Conservation (phyloP, 352 stramenopile species). For the Globisporangium nunn region DNA sequence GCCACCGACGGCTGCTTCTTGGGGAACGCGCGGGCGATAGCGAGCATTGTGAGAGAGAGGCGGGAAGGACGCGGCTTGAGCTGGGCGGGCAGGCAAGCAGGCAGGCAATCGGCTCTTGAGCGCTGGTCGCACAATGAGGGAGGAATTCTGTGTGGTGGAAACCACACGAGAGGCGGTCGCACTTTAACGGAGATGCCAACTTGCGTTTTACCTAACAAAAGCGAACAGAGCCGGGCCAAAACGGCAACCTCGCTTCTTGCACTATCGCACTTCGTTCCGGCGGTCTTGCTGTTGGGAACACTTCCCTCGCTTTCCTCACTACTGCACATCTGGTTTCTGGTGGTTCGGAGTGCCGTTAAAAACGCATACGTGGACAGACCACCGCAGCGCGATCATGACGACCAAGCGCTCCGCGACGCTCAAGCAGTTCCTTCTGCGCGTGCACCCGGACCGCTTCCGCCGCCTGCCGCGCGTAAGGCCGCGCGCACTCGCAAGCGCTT, state of each 20-base stretch:
- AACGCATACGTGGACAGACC: not conserved
- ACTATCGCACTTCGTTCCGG: not conserved
- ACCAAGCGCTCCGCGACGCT: slow-evolving; percentile 42
- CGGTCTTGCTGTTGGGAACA: not conserved
- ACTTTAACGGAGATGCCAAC: not conserved
- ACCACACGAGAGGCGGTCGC: not conserved
- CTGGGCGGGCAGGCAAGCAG: not conserved
- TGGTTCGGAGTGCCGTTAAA: not conserved
- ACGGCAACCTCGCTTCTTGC: not conserved
- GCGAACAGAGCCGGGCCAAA: not conserved
- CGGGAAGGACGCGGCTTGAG: not conserved
- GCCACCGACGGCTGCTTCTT: slow-evolving; percentile 29
- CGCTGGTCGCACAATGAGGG: slow-evolving; percentile 9
- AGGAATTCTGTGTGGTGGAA: slow-evolving; percentile 1
- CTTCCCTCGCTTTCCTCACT: not conserved
- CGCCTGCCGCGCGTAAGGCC: slow-evolving; percentile 27
- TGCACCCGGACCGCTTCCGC: slow-evolving; percentile 65
- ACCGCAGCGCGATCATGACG: slow-evolving; percentile 10
- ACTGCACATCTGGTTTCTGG: not conserved
- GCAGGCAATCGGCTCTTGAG: not conserved
- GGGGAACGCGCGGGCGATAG: slow-evolving; percentile 12
- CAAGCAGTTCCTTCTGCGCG: slow-evolving; percentile 68
- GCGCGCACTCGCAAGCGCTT: not conserved
- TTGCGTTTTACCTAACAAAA: slow-evolving; percentile 1
- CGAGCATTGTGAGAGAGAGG: slow-evolving; percentile 2